Evolutionary conservation across 2,329 filamentous ascomycete species (phyloP).

Genomic region (Chaetomium globosum): DNA sequence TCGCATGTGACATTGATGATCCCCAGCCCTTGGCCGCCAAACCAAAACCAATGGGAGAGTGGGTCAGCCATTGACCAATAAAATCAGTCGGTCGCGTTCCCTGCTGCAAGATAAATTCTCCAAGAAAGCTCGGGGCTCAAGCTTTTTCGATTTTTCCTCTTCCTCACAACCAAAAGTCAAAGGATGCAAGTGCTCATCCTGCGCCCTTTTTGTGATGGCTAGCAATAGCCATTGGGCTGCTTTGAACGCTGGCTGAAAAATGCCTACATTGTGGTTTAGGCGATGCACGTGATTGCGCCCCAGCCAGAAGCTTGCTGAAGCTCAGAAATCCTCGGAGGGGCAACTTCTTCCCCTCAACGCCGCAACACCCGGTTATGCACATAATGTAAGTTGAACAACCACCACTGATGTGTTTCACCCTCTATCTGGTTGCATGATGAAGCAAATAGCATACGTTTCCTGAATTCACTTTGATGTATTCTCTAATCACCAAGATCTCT

Average conservation of each 20-base stretch:
- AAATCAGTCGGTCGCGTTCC: background rate
- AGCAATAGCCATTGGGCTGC: background rate
- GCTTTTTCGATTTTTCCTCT: slow-evolving; percentile 25
- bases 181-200: slow-evolving; percentile 12
- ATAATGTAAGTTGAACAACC: slow-evolving; percentile 27
- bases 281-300: slow-evolving; percentile 26
- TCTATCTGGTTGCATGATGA: slow-evolving; percentile 50
- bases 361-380: slow-evolving; percentile 15
- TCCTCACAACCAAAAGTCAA: slow-evolving; percentile 14
- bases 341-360: slow-evolving; percentile 9
- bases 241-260: background rate
- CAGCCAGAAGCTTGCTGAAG: slow-evolving; percentile 8
- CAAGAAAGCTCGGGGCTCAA: slow-evolving; percentile 13
- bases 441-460: slow-evolving; percentile 61
- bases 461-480: slow-evolving; percentile 60
- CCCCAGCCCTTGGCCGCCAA: no score
- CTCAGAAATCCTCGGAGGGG: slow-evolving; percentile 16
- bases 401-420: background rate
- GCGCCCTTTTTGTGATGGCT: slow-evolving; percentile 6
- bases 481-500: slow-evolving; percentile 74
- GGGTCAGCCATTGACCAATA: slow-evolving; percentile 22
- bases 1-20: background rate
- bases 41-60: background rate
- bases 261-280: background rate
- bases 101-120: slow-evolving; percentile 27